Conservation (phyloP, 495 filamentous ascomycete genomes). For the Penicillium diatomitis region DNA sequence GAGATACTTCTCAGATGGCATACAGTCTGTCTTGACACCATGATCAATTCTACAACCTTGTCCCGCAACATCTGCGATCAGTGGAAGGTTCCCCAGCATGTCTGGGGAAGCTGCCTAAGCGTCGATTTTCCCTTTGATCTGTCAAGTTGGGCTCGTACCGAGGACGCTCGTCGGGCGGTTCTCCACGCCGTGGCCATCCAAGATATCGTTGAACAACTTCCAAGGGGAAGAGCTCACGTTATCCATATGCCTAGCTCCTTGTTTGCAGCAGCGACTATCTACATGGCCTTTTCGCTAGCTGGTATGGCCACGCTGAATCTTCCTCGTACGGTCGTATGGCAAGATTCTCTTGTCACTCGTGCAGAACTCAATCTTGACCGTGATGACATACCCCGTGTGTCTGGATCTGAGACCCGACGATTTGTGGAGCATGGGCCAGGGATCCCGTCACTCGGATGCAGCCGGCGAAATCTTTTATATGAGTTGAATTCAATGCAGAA, state of each 20-base stretch:
- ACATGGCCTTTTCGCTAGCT: conserved; percentile 32
- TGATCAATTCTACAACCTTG: conserved; percentile 34
- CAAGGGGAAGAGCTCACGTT: conserved; percentile 37
- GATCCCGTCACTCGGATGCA: conserved; percentile 12
- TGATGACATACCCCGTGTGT: conserved; percentile 13
- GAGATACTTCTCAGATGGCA: conserved; percentile 43
- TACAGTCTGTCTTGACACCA: conserved; percentile 37
- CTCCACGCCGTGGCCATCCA: conserved; percentile 42
- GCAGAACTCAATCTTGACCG: conserved; percentile 26
- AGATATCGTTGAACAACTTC: conserved; percentile 41
- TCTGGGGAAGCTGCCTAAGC: conserved; percentile 21
- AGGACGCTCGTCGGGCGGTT: conserved; percentile 35
- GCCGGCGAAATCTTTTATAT: conserved; percentile 34
- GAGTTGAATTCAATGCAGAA: conserved; percentile 44
- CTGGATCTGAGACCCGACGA: conserved; percentile 28
- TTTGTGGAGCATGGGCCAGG: conserved; percentile 25
- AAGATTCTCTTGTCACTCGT: conserved; percentile 29
- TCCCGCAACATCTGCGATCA: conserved; percentile 33
- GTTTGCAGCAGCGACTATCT: conserved; percentile 37
- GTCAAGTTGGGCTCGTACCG: conserved; percentile 28
- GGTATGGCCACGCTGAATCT: conserved; percentile 29
- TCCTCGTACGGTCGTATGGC: conserved; percentile 35
- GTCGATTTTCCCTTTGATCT: conserved; percentile 27
- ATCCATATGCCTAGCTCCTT: conserved; percentile 40
- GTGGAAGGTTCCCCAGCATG: conserved; percentile 34